Conservation (phyloP, 2,329 filamentous ascomycete species). For the Phaeophleospora eucalypticola region DNA sequence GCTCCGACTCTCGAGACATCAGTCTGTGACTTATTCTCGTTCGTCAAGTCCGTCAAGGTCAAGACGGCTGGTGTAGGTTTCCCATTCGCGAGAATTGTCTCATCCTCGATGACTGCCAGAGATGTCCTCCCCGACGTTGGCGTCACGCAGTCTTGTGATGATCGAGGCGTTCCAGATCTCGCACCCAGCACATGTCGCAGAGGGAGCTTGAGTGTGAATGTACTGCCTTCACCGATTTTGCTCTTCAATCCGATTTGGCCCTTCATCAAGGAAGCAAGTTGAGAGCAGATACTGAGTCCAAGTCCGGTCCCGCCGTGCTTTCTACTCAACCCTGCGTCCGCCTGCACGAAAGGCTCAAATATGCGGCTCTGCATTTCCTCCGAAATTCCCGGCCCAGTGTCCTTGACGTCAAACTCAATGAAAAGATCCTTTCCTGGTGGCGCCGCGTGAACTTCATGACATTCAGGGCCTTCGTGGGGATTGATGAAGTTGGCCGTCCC, state of each 20-base stretch:
- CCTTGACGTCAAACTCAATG: slow-evolving; percentile 85
- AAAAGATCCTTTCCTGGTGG: slow-evolving; percentile 61
- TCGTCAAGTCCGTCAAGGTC: not conserved
- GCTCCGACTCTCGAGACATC: too few relatives aligned
- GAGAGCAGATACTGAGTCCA: slow-evolving; percentile 83
- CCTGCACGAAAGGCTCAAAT: slow-evolving; percentile 92
- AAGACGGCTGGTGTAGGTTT: not conserved
- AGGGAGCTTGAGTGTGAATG: slow-evolving; percentile 78
- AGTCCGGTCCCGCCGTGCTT: slow-evolving; percentile 87
- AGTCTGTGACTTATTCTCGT: not conserved
- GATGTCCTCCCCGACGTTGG: slow-evolving; percentile 6
- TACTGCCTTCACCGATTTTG: slow-evolving; percentile 68
- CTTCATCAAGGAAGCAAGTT: slow-evolving; percentile 78
- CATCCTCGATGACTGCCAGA: not conserved
- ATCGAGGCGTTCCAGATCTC: not conserved
- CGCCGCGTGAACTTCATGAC: slow-evolving; percentile 16
- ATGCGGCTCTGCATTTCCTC: slow-evolving; percentile 73
- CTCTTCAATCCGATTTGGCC: slow-evolving; percentile 71
- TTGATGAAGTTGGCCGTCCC: slow-evolving; percentile 20
- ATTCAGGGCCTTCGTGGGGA: slow-evolving; percentile 8
- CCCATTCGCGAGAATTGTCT: not conserved
- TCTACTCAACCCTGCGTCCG: slow-evolving; percentile 82
- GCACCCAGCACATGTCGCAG: slow-evolving; percentile 61
- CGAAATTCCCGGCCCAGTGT: slow-evolving; percentile 82
- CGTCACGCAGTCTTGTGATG: slow-evolving; percentile 1